These are phyloP conservation scores for Tephrocybe rancida DNA, from an alignment of 768 basidiomycete species.

Conservation along the genomic window DNA sequence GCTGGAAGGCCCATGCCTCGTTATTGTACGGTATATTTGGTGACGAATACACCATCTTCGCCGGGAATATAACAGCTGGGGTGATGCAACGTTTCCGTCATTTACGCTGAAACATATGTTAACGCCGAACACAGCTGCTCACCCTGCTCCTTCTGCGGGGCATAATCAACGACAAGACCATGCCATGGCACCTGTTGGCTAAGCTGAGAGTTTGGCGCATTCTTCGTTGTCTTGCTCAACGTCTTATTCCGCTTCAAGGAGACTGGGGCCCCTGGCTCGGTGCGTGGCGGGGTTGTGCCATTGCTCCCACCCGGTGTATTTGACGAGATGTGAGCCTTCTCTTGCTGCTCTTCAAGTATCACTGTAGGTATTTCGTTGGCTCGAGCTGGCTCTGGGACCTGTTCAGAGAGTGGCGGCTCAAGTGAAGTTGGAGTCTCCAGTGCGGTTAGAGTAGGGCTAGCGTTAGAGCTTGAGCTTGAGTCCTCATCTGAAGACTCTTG, in stretches of 20 bases:
- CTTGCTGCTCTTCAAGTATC: not conserved
- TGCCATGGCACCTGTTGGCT: slow-evolving; percentile 14
- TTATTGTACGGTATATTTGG: slow-evolving; percentile 14
- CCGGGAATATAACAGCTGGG: slow-evolving; percentile 17
- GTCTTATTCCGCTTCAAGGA: slow-evolving; percentile 4
- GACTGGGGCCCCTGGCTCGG: slow-evolving; percentile 6
- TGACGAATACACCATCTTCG: slow-evolving; percentile 14
- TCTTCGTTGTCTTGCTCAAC: slow-evolving; percentile 3
- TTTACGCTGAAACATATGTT: not conserved
- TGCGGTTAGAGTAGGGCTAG: slow-evolving; percentile 8
- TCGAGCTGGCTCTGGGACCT: not conserved
- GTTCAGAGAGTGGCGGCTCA: slow-evolving; percentile 4
- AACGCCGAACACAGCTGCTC: slow-evolving; percentile 1
- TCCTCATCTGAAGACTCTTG: slow-evolving; percentile 1
- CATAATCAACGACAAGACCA: slow-evolving; percentile 15
- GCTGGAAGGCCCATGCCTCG: slow-evolving; percentile 77
- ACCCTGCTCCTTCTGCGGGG: slow-evolving; percentile 16
- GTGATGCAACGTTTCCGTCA: not conserved
- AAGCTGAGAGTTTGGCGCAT: not conserved
- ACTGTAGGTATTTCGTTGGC: not conserved
- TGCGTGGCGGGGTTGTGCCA: slow-evolving; percentile 9
- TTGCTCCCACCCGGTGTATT: not conserved
- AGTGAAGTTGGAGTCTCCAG: slow-evolving; percentile 7
- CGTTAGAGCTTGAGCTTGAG: slow-evolving; percentile 6
- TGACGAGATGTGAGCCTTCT: not conserved